These are phyloP conservation scores for Termitomyces sp. DNA, from an alignment of 768 basidiomycete species.

Conservation along the genomic window DNA sequence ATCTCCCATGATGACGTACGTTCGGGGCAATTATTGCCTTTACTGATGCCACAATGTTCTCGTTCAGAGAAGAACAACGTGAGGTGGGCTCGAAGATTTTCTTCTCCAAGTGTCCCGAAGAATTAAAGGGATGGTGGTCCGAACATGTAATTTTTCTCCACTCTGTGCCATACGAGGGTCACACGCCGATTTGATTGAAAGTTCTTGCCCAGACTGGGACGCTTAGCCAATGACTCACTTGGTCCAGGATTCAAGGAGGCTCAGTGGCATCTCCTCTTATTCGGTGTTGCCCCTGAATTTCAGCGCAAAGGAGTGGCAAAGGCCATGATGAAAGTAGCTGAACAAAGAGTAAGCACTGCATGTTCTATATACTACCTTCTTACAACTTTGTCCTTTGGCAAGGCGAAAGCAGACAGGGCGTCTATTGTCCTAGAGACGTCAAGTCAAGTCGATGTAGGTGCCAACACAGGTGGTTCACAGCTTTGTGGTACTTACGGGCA, in stretches of 20 bases:
- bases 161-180: not conserved
- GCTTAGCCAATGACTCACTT: constrained; percentile 13
- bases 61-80: constrained; percentile 21
- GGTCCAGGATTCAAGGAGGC: constrained; percentile 17
- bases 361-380: not conserved
- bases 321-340: constrained; percentile 18
- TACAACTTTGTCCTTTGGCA: not conserved
- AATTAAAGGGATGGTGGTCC: constrained; percentile 23
- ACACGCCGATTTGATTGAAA: not conserved
- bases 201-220: constrained; percentile 19
- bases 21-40: not conserved
- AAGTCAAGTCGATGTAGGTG: constrained; percentile 24
- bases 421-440: constrained; percentile 23
- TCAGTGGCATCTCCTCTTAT: constrained; percentile 24
- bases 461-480: not conserved
- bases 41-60: not conserved
- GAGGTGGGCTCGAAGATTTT: constrained; percentile 23
- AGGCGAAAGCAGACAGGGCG: constrained; percentile 17
- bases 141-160: constrained; percentile 17
- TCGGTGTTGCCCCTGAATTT: constrained; percentile 23
- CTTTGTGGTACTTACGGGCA: not conserved
- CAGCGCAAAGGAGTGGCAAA: constrained; percentile 27
- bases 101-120: constrained; percentile 14
- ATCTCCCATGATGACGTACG: constrained; percentile 19
- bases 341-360: constrained; percentile 15